phyloP scores from a whole-genome alignment of 805 yeast species.

The Starmerella gropengiesseri region DNA sequence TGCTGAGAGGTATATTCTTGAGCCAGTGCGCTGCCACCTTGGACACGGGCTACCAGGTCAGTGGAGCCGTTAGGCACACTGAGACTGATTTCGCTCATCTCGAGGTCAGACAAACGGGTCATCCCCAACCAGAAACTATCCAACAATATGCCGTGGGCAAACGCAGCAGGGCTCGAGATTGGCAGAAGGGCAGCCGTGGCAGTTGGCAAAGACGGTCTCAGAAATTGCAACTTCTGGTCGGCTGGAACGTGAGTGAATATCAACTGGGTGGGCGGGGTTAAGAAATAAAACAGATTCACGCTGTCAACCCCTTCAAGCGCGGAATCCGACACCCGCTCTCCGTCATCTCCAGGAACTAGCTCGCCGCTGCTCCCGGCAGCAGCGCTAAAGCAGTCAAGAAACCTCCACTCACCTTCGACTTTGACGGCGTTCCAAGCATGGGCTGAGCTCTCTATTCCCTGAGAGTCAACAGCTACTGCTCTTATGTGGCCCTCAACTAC shows the following conservation, averaged over 20 bases:
- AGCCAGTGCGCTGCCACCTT: conserved; percentile 48
- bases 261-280: conserved; percentile 62
- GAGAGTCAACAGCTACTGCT: conserved; percentile 49
- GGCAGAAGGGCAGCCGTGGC: conserved; percentile 72
- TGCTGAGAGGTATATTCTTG: conserved; percentile 56
- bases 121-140: conserved; percentile 66
- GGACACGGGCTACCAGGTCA: conserved; percentile 48
- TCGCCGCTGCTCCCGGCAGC: conserved; percentile 21
- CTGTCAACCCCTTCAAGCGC: conserved; percentile 20
- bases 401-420: conserved; percentile 65
- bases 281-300: conserved; percentile 54
- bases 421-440: conserved; percentile 84
- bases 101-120: conserved; percentile 60
- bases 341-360: no score
- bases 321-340: neutral
- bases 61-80: conserved; percentile 52
- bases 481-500: conserved; percentile 75
- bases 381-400: conserved; percentile 52
- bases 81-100: conserved; percentile 67
- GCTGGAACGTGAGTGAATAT: conserved; percentile 82
- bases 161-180: conserved; percentile 72
- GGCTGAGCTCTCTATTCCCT: conserved; percentile 28
- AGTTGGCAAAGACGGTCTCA: conserved; percentile 69
- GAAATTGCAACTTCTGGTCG: conserved; percentile 68
- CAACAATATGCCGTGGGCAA: conserved; percentile 47